These are phyloP conservation scores for Lophiotrema nucula DNA, from an alignment of 495 filamentous ascomycete genomes.

Conservation along the genomic window DNA sequence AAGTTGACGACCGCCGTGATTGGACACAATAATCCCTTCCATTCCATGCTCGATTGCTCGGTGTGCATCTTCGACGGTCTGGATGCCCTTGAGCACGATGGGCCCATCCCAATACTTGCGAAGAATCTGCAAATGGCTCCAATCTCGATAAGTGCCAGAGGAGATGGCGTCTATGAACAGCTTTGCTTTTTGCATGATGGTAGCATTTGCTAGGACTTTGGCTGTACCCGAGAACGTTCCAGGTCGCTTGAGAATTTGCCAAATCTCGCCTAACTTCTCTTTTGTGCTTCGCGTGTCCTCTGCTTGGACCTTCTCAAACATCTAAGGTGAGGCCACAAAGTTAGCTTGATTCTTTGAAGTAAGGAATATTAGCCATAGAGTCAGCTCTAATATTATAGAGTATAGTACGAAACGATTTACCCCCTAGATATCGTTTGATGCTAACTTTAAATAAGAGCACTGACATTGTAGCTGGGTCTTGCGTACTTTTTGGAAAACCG, in stretches of 20 bases:
- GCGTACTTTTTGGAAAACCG: conserved; percentile 33
- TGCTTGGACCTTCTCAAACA: conserved; percentile 27
- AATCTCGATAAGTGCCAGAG: conserved; percentile 32
- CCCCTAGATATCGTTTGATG: too few relatives aligned
- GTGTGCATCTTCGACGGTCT: conserved; percentile 48
- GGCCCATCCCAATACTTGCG: conserved; percentile 42
- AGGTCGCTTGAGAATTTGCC: conserved; percentile 28
- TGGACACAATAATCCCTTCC: conserved; percentile 55
- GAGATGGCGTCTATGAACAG: conserved; percentile 10
- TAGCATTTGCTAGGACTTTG: conserved; percentile 26
- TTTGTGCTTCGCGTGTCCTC: conserved; percentile 15
- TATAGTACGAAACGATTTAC: too few relatives aligned
- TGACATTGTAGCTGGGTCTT: too few relatives aligned
- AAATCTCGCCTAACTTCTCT: conserved; percentile 26
- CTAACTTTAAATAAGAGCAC: too few relatives aligned
- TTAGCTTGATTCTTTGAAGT: too few relatives aligned
- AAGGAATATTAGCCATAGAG: too few relatives aligned
- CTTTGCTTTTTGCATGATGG: conserved; percentile 26
- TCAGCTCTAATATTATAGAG: too few relatives aligned
- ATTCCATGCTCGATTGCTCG: conserved; percentile 49
- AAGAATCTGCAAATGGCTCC: conserved; percentile 37
- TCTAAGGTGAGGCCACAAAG: too few relatives aligned
- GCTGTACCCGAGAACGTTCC: conserved; percentile 23
- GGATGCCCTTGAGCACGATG: conserved; percentile 44
- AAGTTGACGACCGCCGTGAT: conserved; percentile 49